Base-by-base conservation (phyloP, 2,329 filamentous ascomycete species). In the Alternaria sp. region DNA sequence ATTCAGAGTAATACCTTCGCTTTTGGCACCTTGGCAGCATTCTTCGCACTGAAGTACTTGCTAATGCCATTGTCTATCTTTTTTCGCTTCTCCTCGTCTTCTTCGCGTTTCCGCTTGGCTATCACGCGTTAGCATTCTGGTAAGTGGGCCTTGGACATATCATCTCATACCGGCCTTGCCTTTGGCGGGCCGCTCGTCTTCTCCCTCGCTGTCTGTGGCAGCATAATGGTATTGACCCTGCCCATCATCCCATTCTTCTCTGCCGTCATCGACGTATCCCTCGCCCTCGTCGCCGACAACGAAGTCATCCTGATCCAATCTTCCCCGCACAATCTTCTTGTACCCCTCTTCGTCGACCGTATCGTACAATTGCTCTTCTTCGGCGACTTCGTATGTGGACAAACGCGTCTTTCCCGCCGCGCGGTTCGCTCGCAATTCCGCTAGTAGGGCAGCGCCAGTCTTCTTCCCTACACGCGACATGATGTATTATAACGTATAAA, bases 211-310 rank as follows among this genome's bases (percentile, higher is more conserved):
- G 33, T 77, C 75, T 26, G 62, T 89, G 85, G 76, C 90, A 86
- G 77, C 90, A 83, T 74, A 86, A 81, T 59, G 83, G 83, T 66
- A 84, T 82, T 65, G 89, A 84, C 69, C 90, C 86, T 78, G 94
- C 88, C 93, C 94, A 94, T 70, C 72, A 45, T 78, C 76, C 77
- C 77, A 79, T 45, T 79, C 77, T 61, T 98, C 95, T 79, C 95
- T 89, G 60, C 95, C 95, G 74, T 98, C 95, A 76, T 98, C 94
- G 66, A 92, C 94, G 73, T 99, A 99, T 36, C 95, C 94, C 75
- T 94, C 92, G 72, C 94, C 94, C 81, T 97, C 96, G 80, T 99
- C 95, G 81, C 98, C 95, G 60, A 99, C 93, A 51, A 99, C 94
- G 72, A 99, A 99, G 80, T 99, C 95, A 71, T 99, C 95, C 72